Base-by-base conservation (phyloP, 2,329 filamentous ascomycete species). In the Pochonia chlamydosporia region DNA sequence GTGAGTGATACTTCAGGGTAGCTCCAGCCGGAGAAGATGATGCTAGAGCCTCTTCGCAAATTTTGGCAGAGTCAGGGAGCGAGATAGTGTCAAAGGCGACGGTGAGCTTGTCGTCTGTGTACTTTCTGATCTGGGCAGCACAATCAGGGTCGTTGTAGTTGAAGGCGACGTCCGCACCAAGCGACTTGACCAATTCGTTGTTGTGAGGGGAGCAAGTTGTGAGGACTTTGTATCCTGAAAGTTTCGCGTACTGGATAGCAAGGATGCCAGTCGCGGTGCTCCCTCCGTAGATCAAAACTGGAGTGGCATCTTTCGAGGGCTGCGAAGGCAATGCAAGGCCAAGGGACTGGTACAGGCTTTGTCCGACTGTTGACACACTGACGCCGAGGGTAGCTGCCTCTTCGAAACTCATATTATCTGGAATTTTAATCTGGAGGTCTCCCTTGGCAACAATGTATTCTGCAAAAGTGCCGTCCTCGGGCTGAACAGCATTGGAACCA, bases 221-320 rank as follows among this genome's bases (percentile, higher is more conserved):
- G 13, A 70, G 57, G 9, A 73, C 67, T 13, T 50, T 60, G 28
- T 64, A 63, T 5, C 68, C 70, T 6, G 67, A 68, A n/a, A 64
- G 56, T 52, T 67, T 68, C 46, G 69, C 69, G 51, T 57, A 69
- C 55, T 73, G 70, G 52, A 75, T 70, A 5, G 62, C 71, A 46
- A 78, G 73, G 39, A 79, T 74, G 59, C 73, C 74, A 0, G 78
- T 79, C 2, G 76, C 78, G 9, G 74, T 81, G 59, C 75, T 74
- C 14, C 69, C 71, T 36, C 70, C 73, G 46, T 74, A 72, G 50
- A 73, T 71, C 20, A 74, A 53, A 35, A 75, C 54, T 0, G 69
- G 62, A 36, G 65, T 56, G 33, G 65, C 57, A 9, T 67, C 61
- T n/a, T 63, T 60, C 25, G 59, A 46, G 9, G 8, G 18, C 18